These are phyloP conservation scores for Botrytis cinerea DNA, from an alignment of 2,329 filamentous ascomycete genomes.

Conservation along the genomic window DNA sequence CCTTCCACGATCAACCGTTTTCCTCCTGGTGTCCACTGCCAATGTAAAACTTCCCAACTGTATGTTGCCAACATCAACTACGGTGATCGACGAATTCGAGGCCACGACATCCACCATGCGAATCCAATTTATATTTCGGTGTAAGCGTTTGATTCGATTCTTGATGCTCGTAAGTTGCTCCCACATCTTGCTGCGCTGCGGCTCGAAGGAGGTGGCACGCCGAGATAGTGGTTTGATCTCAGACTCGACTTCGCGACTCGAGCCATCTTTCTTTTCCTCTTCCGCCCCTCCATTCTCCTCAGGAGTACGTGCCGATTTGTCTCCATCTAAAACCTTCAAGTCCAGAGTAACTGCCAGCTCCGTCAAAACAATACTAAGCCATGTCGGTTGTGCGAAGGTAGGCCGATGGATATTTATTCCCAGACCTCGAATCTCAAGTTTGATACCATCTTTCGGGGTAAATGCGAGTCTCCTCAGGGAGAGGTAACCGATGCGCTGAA, in stretches of 20 bases:
- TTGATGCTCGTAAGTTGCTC: conserved; percentile 75
- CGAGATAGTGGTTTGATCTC: conserved; percentile 31
- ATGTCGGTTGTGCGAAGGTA: conserved; percentile 95
- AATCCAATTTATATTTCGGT: conserved; percentile 85
- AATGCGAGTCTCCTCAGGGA: conserved; percentile 90
- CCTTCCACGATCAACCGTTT: conserved; percentile 86
- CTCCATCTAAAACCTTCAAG: conserved; percentile 62
- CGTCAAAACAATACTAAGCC: conserved; percentile 85
- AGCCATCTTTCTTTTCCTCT: conserved; percentile 31
- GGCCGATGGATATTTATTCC: conserved; percentile 88
- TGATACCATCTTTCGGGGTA: conserved; percentile 83
- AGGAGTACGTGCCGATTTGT: conserved; percentile 36
- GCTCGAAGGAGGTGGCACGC: conserved; percentile 35
- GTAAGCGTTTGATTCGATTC: conserved; percentile 81
- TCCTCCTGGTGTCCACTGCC: conserved; percentile 85
- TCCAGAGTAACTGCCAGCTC: conserved; percentile 86
- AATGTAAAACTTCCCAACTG: conserved; percentile 83
- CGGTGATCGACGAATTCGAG: conserved; percentile 72
- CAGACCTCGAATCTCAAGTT: conserved; percentile 85
- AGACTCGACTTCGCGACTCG: conserved; percentile 30
- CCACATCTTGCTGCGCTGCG: conserved; percentile 72
- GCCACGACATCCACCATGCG: conserved; percentile 87
- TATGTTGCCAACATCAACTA: conserved; percentile 80
- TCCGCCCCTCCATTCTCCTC: conserved; percentile 36
- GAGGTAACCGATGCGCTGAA: conserved; percentile 91